Evolutionary conservation across 352 stramenopile species (phyloP).

Genomic region (Globisporangium paroecandrum): DNA sequence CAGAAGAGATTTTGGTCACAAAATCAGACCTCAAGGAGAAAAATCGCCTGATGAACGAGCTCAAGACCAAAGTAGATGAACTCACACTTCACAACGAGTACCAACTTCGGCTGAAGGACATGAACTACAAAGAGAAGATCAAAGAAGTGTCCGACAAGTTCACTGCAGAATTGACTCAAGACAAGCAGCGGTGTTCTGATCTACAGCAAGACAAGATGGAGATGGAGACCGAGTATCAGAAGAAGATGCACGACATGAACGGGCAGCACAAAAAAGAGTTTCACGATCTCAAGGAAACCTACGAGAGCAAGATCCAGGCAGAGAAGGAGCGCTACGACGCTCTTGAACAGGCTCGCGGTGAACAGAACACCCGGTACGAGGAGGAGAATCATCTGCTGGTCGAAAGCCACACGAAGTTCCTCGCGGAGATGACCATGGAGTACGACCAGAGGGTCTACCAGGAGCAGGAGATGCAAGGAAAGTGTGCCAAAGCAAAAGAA

Average conservation of each 20-base stretch:
- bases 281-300: conserved; percentile 87
- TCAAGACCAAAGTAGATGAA: conserved; percentile 94
- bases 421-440: conserved; percentile 90
- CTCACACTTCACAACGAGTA: conserved; percentile 95
- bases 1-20: conserved; percentile 93
- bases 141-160: conserved; percentile 95
- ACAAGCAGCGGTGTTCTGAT: conserved; percentile 88
- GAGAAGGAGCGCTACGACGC: conserved; percentile 89
- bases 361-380: conserved; percentile 71
- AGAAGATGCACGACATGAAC: conserved; percentile 89
- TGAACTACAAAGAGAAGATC: conserved; percentile 95
- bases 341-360: conserved; percentile 66
- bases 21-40: conserved; percentile 93
- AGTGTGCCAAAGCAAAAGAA: conserved; percentile 59
- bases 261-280: conserved; percentile 87
- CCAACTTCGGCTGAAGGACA: conserved; percentile 92
- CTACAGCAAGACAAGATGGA: conserved; percentile 90
- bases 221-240: conserved; percentile 87
- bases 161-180: conserved; percentile 90
- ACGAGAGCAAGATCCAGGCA: conserved; percentile 89
- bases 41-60: conserved; percentile 87
- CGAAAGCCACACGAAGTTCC: conserved; percentile 78
- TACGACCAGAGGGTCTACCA: conserved; percentile 89
- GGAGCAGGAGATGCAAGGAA: conserved; percentile 76
- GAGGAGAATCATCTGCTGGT: conserved; percentile 78